These are phyloP conservation scores for Calocybe cyanea DNA, from an alignment of 768 basidiomycete species.

Conservation along the genomic window DNA sequence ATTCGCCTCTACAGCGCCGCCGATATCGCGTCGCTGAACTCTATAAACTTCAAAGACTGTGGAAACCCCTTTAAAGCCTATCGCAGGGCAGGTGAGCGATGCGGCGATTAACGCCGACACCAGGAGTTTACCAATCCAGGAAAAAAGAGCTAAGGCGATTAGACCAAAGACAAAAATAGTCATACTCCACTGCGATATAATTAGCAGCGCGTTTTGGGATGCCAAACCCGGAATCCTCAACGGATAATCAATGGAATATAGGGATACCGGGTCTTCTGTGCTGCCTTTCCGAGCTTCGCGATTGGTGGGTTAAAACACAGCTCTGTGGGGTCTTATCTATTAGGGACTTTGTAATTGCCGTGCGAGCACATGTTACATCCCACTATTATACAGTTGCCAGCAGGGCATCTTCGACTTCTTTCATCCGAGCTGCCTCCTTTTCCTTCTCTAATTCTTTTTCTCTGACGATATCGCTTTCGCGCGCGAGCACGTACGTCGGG, in stretches of 20 bases:
- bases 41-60: constrained; percentile 7
- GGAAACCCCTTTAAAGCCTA: not conserved
- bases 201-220: constrained; percentile 78
- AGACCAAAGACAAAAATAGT: constrained; percentile 43
- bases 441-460: constrained; percentile 48
- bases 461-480: constrained; percentile 62
- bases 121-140: constrained; percentile 4
- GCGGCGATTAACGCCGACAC: not conserved
- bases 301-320: too few relatives aligned
- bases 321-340: constrained; percentile 2
- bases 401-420: constrained; percentile 65
- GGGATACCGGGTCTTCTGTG: not conserved
- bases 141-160: constrained; percentile 14
- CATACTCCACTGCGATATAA: constrained; percentile 80
- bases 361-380: not conserved
- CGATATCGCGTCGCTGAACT: not conserved
- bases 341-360: not conserved
- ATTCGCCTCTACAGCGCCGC: not conserved
- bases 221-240: constrained; percentile 51
- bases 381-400: constrained; percentile 41
- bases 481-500: constrained; percentile 62
- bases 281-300: too few relatives aligned
- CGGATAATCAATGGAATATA: constrained; percentile 20
- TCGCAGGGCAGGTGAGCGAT: not conserved
- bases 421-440: constrained; percentile 48